phyloP scores from a whole-genome alignment of 768 basidiomycete genomes.

The Xanthoconium stramineum region DNA sequence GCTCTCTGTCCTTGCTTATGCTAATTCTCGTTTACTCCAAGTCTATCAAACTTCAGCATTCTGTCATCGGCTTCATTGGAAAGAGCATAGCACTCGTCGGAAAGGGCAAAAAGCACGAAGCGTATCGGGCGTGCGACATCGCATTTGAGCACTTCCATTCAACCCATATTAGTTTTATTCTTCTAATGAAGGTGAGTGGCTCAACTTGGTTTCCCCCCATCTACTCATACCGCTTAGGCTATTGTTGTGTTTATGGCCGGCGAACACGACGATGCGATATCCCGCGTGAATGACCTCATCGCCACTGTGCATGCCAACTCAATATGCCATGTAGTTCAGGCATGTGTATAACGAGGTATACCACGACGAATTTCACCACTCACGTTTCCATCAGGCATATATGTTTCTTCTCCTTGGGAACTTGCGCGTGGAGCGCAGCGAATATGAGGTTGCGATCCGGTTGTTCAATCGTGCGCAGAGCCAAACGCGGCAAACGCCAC shows the following conservation, averaged over 20 bases:
- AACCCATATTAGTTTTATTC: not conserved
- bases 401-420: not conserved
- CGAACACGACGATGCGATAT: not conserved
- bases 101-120: not conserved
- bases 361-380: not conserved
- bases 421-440: not conserved
- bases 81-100: not conserved
- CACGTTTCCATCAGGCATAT: not conserved
- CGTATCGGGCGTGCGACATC: conserved; percentile 1
- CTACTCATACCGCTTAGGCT: not conserved
- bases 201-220: not conserved
- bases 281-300: not conserved
- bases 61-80: too few relatives aligned
- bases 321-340: not conserved
- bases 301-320: not conserved
- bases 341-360: not conserved
- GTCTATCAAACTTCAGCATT: too few relatives aligned
- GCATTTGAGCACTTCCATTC: not conserved
- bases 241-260: not conserved
- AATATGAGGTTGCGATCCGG: not conserved
- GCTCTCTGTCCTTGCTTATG: too few relatives aligned
- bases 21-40: too few relatives aligned
- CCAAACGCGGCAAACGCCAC: too few relatives aligned
- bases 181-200: conserved; percentile 3
- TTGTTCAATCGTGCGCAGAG: not conserved